phyloP scores from a whole-genome alignment of 139 green algal genomes.

The Closterium sp. region DNA sequence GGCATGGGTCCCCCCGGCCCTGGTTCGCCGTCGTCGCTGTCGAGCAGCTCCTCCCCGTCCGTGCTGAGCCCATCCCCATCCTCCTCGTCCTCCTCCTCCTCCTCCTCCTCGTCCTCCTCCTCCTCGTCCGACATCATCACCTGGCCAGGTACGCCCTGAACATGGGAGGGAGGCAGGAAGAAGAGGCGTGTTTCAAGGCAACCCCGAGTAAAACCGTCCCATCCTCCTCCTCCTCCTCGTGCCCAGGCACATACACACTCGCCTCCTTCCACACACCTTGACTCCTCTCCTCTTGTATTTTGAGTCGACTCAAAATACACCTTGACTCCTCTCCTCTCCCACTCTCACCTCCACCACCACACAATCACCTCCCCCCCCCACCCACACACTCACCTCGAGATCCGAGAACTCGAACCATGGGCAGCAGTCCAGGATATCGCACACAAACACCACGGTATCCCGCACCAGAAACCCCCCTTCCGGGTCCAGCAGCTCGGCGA shows the following conservation, averaged over 20 bases:
- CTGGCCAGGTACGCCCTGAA: conserved; percentile 16
- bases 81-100: conserved; percentile 55
- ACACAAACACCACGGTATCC: conserved; percentile 61
- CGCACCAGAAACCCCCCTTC: conserved; percentile 58
- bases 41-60: conserved; percentile 57
- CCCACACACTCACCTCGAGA: conserved; percentile 35
- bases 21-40: conserved; percentile 33
- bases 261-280: too few relatives aligned
- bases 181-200: not conserved
- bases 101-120: conserved; percentile 43
- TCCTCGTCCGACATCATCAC: conserved; percentile 47
- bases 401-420: conserved; percentile 69
- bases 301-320: too few relatives aligned
- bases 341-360: not conserved
- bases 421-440: conserved; percentile 66
- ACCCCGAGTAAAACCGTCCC: not conserved
- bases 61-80: conserved; percentile 50
- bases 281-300: too few relatives aligned
- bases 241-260: not conserved
- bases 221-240: not conserved
- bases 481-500: conserved; percentile 58
- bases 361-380: not conserved
- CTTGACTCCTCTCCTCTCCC: too few relatives aligned
- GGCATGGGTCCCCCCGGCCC: not conserved
- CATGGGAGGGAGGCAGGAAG: not conserved